phyloP scores from a whole-genome alignment of 1,284 basidiomycete species.

The Blastosporella zonata region DNA sequence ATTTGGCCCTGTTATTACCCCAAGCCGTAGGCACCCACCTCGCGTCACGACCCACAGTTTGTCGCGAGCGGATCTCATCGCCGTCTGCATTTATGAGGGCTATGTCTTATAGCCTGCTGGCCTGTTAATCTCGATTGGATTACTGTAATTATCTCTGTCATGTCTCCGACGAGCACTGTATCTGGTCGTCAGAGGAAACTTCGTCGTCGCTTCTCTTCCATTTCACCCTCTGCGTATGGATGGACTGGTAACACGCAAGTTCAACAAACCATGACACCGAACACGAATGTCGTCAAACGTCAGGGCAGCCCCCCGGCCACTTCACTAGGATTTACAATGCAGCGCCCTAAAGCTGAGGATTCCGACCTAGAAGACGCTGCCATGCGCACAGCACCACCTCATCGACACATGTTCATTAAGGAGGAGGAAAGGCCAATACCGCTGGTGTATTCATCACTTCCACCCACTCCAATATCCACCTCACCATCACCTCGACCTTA shows the following conservation, averaged over 20 bases:
- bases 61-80: background rate
- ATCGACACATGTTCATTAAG: slow-evolving; percentile 19
- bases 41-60: background rate
- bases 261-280: slow-evolving; percentile 20
- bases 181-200: slow-evolving; percentile 28
- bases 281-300: slow-evolving; percentile 10
- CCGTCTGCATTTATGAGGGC: background rate
- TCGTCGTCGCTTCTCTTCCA: slow-evolving; percentile 32
- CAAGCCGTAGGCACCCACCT: slow-evolving; percentile 1
- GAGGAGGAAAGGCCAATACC: slow-evolving; percentile 27
- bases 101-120: background rate
- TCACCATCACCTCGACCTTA: slow-evolving; percentile 40
- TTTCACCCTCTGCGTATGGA: slow-evolving; percentile 17
- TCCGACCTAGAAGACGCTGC: slow-evolving; percentile 26
- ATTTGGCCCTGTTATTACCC: background rate
- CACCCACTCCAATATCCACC: slow-evolving; percentile 61
- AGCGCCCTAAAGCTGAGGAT: slow-evolving; percentile 21
- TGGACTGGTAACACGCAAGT: slow-evolving; percentile 6
- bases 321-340: slow-evolving; percentile 18
- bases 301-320: slow-evolving; percentile 23
- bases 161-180: slow-evolving; percentile 16
- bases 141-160: background rate
- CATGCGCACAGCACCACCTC: slow-evolving; percentile 15
- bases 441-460: slow-evolving; percentile 60
- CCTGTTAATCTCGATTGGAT: background rate